Evolutionary conservation across 2,329 filamentous ascomycete genomes (phyloP).

Genomic region (Xylaria hypoxylon): DNA sequence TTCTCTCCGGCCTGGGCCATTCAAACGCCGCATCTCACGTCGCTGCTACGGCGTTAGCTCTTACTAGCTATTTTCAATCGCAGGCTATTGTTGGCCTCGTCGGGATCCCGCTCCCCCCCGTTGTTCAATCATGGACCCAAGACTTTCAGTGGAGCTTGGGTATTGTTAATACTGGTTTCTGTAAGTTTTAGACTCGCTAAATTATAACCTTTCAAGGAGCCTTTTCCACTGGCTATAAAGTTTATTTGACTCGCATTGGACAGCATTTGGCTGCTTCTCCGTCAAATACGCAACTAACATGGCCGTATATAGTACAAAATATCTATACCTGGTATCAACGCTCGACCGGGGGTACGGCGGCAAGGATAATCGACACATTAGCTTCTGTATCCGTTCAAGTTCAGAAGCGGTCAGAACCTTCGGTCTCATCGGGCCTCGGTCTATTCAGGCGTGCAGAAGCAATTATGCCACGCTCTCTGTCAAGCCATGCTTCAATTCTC

Average conservation of each 20-base stretch:
- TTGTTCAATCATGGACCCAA: constrained; percentile 93
- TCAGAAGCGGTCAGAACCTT: constrained; percentile 68
- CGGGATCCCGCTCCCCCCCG: constrained; percentile 82
- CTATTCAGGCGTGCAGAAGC: constrained; percentile 67
- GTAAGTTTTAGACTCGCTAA: constrained; percentile 39
- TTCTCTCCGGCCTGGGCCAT: constrained; percentile 90
- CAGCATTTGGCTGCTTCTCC: neutral
- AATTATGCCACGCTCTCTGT: constrained; percentile 59
- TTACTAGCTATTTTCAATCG: constrained; percentile 94
- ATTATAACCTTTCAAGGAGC: neutral
- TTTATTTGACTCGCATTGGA: neutral
- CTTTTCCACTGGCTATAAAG: neutral
- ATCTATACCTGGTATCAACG: constrained; percentile 97
- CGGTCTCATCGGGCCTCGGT: constrained; percentile 52
- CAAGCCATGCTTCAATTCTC: constrained; percentile 54
- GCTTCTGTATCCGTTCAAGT: constrained; percentile 84
- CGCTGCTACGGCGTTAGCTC: constrained; percentile 90
- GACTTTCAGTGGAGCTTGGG: constrained; percentile 99
- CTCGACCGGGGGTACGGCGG: constrained; percentile 86
- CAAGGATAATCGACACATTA: constrained; percentile 80
- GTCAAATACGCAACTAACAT: constrained; percentile 26
- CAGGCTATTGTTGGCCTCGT: constrained; percentile 92
- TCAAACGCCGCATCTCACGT: constrained; percentile 95
- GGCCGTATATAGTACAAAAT: constrained; percentile 70
- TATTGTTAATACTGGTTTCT: constrained; percentile 85